Evolutionary conservation across 1,284 basidiomycete genomes (phyloP).

Genomic region (Ceratobasidium sp.): DNA sequence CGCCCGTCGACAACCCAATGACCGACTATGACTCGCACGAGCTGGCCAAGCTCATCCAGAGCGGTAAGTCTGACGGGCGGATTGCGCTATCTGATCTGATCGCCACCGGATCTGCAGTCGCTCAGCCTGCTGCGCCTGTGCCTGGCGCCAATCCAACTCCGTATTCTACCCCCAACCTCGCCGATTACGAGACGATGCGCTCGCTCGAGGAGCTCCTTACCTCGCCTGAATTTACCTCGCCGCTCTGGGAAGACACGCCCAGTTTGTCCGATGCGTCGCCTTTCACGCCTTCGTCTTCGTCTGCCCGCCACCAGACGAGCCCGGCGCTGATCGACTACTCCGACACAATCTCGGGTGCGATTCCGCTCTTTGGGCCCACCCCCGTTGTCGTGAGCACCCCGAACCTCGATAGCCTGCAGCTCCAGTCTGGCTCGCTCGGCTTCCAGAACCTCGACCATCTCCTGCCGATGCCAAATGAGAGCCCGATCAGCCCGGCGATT

Average conservation of each 20-base stretch:
- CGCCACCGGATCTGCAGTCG: conserved; percentile 4
- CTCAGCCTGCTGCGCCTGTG: background rate
- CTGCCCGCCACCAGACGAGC: conserved; percentile 41
- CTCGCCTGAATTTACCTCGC: conserved; percentile 41
- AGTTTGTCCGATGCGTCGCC: conserved; percentile 35
- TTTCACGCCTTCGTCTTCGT: conserved; percentile 35
- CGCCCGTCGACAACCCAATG: background rate
- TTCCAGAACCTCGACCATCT: conserved; percentile 35
- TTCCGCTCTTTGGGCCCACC: conserved; percentile 29
- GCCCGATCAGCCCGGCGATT: conserved; percentile 36
- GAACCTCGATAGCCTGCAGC: conserved; percentile 24
- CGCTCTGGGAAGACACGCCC: conserved; percentile 35
- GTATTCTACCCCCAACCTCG: conserved; percentile 16
- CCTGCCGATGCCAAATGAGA: background rate
- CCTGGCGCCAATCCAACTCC: conserved; percentile 2
- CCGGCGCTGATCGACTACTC: conserved; percentile 28
- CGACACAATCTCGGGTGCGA: background rate
- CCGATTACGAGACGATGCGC: conserved; percentile 8
- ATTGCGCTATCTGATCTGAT: background rate
- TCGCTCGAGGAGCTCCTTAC: conserved; percentile 33
- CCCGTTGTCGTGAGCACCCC: conserved; percentile 24
- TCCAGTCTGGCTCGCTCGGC: conserved; percentile 20
- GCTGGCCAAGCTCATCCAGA: conserved; percentile 22
- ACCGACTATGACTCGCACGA: background rate
- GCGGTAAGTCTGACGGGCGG: background rate